phyloP scores from a whole-genome alignment of 441 rosid species.

The Adansonia madagascariensis region DNA sequence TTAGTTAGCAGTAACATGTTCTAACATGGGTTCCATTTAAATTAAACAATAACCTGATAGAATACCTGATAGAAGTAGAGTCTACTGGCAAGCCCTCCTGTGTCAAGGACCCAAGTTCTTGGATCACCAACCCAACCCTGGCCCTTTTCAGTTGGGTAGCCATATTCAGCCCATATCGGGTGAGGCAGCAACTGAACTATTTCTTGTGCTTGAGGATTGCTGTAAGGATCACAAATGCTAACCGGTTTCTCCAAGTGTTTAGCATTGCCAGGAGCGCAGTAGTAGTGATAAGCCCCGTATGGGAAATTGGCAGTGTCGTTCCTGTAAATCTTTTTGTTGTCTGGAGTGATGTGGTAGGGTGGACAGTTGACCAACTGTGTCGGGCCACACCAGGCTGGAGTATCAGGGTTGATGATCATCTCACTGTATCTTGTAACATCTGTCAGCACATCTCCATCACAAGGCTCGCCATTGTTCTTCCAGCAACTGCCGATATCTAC shows the following conservation, averaged over 20 bases:
- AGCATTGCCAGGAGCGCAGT: constrained; percentile 66
- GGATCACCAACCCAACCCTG: constrained; percentile 71
- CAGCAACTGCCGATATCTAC: constrained; percentile 61
- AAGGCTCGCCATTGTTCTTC: constrained; percentile 33
- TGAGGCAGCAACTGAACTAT: constrained; percentile 67
- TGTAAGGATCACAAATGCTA: constrained; percentile 60
- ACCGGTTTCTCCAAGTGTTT: constrained; percentile 45
- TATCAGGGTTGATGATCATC: constrained; percentile 65
- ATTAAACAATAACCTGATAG: constrained; percentile 46
- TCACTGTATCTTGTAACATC: constrained; percentile 62
- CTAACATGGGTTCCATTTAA: neutral
- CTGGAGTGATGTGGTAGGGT: constrained; percentile 53
- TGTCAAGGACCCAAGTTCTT: constrained; percentile 71
- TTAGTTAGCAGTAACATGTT: neutral
- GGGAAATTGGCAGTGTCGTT: constrained; percentile 54
- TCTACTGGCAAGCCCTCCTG: constrained; percentile 55
- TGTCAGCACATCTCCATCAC: constrained; percentile 46
- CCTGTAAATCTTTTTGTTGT: constrained; percentile 47
- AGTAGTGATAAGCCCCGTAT: constrained; percentile 63
- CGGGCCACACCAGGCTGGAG: constrained; percentile 51
- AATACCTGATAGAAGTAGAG: constrained; percentile 49
- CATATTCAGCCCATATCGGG: constrained; percentile 66
- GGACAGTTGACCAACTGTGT: constrained; percentile 48
- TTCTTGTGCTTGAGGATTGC: constrained; percentile 73
- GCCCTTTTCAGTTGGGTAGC: constrained; percentile 59